Percentiles rank a stretch among this genome's conserved stretches.
phyloP scores from a whole-genome alignment of 2,329 filamentous ascomycete genomes.

The Pseudogymnoascus sp. region DNA sequence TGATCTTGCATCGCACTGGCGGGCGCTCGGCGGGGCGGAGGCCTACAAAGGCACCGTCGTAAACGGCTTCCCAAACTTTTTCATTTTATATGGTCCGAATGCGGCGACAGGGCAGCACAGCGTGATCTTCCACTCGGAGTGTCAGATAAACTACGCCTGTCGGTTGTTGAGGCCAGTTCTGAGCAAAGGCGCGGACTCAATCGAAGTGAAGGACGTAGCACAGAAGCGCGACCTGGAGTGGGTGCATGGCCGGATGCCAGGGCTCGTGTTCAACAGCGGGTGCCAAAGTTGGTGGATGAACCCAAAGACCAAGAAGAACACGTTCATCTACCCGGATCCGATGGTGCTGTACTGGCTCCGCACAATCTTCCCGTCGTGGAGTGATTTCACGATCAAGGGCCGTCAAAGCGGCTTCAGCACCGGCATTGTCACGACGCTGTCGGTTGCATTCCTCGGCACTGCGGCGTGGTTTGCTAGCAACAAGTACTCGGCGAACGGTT shows the following conservation, averaged over 20 bases:
- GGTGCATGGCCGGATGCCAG: slow-evolving; percentile 35
- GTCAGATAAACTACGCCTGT: slow-evolving; percentile 42
- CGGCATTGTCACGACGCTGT: too few species aligned
- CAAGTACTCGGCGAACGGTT: too few species aligned
- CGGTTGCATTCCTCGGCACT: too few species aligned
- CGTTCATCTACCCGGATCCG: slow-evolving; percentile 46
- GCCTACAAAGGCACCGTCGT: slow-evolving; percentile 48
- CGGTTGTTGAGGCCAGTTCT: slow-evolving; percentile 37
- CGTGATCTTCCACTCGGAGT: slow-evolving; percentile 46
- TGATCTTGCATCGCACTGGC: slow-evolving; percentile 42
- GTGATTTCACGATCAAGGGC: slow-evolving; percentile 28
- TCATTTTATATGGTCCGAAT: slow-evolving; percentile 49
- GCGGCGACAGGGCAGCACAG: slow-evolving; percentile 46
- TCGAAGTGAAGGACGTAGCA: slow-evolving; percentile 32
- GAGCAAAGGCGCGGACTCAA: slow-evolving; percentile 21
- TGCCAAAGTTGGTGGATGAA: slow-evolving; percentile 47
- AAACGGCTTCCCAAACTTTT: slow-evolving; percentile 49
- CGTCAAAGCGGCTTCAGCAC: too few species aligned
- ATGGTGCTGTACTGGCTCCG: slow-evolving; percentile 42
- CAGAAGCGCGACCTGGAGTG: slow-evolving; percentile 30
- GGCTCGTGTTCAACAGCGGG: slow-evolving; percentile 41
- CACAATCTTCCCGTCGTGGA: slow-evolving; percentile 37
- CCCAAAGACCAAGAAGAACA: slow-evolving; percentile 38
- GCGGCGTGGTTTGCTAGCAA: too few species aligned
- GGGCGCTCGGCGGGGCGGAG: slow-evolving; percentile 43